Evolutionary conservation across 345 rosid genomes (phyloP).

Genomic region (Iberis pinnata): DNA sequence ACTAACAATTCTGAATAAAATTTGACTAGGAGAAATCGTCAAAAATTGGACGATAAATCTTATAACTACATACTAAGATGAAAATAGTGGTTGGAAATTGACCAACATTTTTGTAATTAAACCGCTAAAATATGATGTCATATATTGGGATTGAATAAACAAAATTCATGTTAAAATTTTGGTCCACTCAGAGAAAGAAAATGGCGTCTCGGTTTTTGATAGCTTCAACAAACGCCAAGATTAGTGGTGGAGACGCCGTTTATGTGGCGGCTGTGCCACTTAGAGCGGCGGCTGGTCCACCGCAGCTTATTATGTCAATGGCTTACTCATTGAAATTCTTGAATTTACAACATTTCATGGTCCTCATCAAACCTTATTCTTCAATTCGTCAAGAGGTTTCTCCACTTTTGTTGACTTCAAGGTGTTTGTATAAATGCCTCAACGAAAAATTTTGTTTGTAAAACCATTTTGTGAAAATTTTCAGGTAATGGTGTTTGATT

Average conservation of each 20-base stretch:
- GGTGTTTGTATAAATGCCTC: conserved; percentile 13
- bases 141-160: no score
- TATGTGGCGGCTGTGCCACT: conserved; percentile 58
- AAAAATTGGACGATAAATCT: no score
- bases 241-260: conserved; percentile 41
- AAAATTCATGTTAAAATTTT: no score
- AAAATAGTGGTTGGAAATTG: no score
- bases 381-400: conserved; percentile 16
- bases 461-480: not conserved
- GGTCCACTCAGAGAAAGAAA: conserved; percentile 13
- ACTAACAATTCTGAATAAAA: no score
- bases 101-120: no score
- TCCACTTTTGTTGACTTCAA: not conserved
- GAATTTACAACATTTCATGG: conserved; percentile 55
- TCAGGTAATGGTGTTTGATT: conserved; percentile 30
- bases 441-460: not conserved
- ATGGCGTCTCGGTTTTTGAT: conserved; percentile 26
- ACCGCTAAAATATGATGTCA: no score
- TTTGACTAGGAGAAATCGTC: no score
- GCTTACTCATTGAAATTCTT: conserved; percentile 49
- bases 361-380: conserved; percentile 36
- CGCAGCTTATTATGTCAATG: conserved; percentile 48
- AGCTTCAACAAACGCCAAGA: conserved; percentile 16
- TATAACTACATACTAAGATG: no score
- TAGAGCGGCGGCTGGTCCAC: conserved; percentile 48